Evolutionary conservation across 768 basidiomycete species (phyloP), one percentile per base, ranked within the genome.

Genomic region (Naganishia vaughanmartiniae): DNA sequence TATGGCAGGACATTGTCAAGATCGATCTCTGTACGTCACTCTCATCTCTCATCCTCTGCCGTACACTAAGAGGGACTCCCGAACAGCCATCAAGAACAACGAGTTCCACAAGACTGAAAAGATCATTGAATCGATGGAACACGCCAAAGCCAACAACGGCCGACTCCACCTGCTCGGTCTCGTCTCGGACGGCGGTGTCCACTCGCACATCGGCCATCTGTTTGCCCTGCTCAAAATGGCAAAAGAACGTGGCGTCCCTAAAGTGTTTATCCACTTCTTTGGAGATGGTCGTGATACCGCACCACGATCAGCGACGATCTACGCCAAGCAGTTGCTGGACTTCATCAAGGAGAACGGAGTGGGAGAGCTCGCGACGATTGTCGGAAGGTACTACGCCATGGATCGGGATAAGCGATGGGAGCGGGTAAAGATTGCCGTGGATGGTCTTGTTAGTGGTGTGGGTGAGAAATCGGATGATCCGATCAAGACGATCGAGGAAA

Each of bases 341-440:
- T 95, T 92, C 82, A 85, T 89, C 69, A 87, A 91, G 76, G 89
- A 91, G 76, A 84, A 87, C 51, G 80, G 78, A 15, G 70, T 82
- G 72, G 93, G 92, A 36, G 86, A 90, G 79, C 83, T 97, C 57
- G 89, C 91, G 6, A 93, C 92, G 9, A 85, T 95, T 60, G 84
- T 93, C 51, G 93, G 93, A 7, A 83, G 94, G 65, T 97, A 97
- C 85, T 97, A 94, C 74, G 93, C 92, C 36, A 95, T 95, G 93
- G 93, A 95, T 83, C 88, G 92, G 46, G 93, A 95, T 81, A 94
- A 94, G 85, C 88, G 93, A 56, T 97, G 93, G 93, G 93, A 97
- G 80, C 86, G 93, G 42, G 81, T 97, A 79, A 92, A 92, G 85
- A 84, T 92, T 72, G 93, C 93, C 4, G 85, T 94, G 0, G 92